phyloP scores from a whole-genome alignment of 345 rosid species.

The Balakata baccata region DNA sequence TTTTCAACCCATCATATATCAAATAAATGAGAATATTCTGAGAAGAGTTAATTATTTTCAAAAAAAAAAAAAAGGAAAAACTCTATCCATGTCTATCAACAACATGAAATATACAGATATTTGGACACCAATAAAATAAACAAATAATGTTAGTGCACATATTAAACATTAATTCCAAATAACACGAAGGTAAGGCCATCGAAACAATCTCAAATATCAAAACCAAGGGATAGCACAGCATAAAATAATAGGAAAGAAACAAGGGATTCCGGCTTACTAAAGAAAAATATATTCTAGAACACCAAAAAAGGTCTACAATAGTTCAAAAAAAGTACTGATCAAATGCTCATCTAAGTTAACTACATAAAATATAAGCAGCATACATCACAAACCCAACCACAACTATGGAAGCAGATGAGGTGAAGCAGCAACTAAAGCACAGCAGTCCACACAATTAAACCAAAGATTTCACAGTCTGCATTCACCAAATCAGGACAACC shows the following conservation, averaged over 20 bases:
- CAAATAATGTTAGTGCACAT: too few species aligned
- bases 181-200: not conserved
- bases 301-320: conserved; percentile 18
- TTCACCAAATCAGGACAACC: conserved; percentile 37
- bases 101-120: not conserved
- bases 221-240: conserved; percentile 6
- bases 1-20: too few species aligned
- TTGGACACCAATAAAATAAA: not conserved
- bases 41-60: not conserved
- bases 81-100: not conserved
- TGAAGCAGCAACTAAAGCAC: conserved; percentile 41
- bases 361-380: conserved; percentile 18
- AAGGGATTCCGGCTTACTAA: not conserved
- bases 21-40: not conserved
- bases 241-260: not conserved
- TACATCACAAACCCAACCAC: conserved; percentile 23
- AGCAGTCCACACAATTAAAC: conserved; percentile 37
- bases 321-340: conserved; percentile 12
- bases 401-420: conserved; percentile 26
- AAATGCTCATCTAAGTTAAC: conserved; percentile 4
- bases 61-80: not conserved
- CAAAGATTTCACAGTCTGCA: conserved; percentile 36
- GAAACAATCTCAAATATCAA: conserved; percentile 8
- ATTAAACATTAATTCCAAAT: not conserved
- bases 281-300: conserved; percentile 10